Conservation (phyloP, 768 basidiomycete species). For the Boletus insuetus region DNA sequence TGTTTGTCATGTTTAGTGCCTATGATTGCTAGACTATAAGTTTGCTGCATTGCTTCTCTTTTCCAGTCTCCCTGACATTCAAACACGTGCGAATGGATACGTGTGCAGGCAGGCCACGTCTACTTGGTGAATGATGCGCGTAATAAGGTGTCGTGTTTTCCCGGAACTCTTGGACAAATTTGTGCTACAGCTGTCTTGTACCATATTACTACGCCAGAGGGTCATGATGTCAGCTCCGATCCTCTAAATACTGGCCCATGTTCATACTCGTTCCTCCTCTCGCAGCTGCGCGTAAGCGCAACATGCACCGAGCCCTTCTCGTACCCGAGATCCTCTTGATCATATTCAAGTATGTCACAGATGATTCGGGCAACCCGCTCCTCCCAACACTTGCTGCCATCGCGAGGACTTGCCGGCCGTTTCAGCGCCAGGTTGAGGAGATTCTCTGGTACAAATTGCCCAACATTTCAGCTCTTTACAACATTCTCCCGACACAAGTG, state of each 20-base stretch:
- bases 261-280: constrained; percentile 7
- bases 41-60: too few species aligned
- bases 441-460: constrained; percentile 22
- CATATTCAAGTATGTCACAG: constrained; percentile 18
- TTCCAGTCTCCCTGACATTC: too few species aligned
- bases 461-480: constrained; percentile 10
- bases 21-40: too few species aligned
- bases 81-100: too few species aligned
- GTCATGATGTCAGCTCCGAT: background rate
- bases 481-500: constrained; percentile 18
- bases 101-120: background rate
- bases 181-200: background rate
- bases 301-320: constrained; percentile 16
- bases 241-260: background rate
- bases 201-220: background rate
- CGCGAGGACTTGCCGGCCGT: constrained; percentile 27
- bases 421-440: constrained; percentile 18
- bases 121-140: background rate
- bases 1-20: too few species aligned
- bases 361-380: constrained; percentile 13
- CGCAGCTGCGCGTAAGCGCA: background rate
- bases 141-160: background rate
- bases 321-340: constrained; percentile 23
- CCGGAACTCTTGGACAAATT: background rate
- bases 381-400: constrained; percentile 21